phyloP scores from a whole-genome alignment of 306 rosid species.

The Vicia villosa region DNA sequence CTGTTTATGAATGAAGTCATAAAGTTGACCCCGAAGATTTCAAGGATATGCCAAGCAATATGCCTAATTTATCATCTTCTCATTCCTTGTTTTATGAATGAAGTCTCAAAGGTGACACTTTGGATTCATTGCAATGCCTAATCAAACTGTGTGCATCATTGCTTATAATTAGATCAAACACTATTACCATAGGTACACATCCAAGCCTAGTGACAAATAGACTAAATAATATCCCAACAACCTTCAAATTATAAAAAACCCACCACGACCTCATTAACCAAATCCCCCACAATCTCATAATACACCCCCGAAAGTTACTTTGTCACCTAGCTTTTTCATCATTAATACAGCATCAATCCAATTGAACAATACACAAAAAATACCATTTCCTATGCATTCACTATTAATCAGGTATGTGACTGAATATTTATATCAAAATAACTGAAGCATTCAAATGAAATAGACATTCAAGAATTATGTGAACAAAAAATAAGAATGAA shows the following conservation, averaged over 20 bases:
- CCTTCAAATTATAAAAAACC: not conserved
- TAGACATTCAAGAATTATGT: not conserved
- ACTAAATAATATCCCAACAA: not conserved
- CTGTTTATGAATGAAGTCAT: not conserved
- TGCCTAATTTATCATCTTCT: not conserved
- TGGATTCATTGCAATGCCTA: not conserved
- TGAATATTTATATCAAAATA: not conserved
- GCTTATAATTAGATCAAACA: not conserved
- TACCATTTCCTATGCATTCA: not conserved
- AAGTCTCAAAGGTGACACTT: not conserved
- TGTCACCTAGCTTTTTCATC: not conserved
- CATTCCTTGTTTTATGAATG: not conserved
- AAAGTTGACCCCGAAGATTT: not conserved
- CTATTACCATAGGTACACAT: not conserved
- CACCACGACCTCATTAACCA: not conserved
- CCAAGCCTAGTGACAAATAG: not conserved
- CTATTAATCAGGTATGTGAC: not conserved
- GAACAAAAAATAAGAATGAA: constrained; percentile 22
- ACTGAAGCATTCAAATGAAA: constrained; percentile 12
- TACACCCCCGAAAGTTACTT: not conserved
- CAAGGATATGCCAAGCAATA: not conserved
- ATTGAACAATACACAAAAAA: not conserved
- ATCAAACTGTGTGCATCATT: constrained; percentile 2
- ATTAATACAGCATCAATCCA: not conserved
- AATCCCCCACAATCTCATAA: constrained; percentile 3